Evolutionary conservation across 2,329 filamentous ascomycete genomes (phyloP), one percentile per base, ranked within the genome.

Genomic region (Seiridium unicorne): DNA sequence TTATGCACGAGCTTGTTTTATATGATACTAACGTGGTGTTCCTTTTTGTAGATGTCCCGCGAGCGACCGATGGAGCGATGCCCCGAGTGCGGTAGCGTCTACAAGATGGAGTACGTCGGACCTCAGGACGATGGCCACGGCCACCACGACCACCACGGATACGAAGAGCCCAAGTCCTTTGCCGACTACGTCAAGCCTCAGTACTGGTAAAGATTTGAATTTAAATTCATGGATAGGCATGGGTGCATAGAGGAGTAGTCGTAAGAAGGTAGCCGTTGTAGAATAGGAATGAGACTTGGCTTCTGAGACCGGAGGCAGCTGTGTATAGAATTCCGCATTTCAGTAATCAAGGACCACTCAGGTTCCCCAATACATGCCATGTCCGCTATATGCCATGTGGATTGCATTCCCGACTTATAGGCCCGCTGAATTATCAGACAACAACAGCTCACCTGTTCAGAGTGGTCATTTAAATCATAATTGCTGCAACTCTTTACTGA

Each of bases 101-200:
- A 96, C 84, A 96, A 97, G 89, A 95, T 98, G 91, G 90, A 97
- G 76, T 99, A 97, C 79, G 81, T 97, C 67, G 95, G 95, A 63
- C 88, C 93, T 56, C 77, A 88, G 74, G 90, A 95, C 67, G 89
- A 93, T 75, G 79, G 82, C 71, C 85, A 91, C 76, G 79, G 70
- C 61, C 74, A 81, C 69, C 79, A 83, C 75, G 77, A 83, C 75
- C 77, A 78, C 72, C 84, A 87, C 73, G 86, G 86, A 74, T 83
- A 87, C 75, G 86, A 89, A 78, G 92, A 96, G 81, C 92, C 93
- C 76, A 97, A 97, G 89, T 97, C 92, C 70, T 94, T 98, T 76
- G 92, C 92, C 79, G 91, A 99, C 84, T 98, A 86, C 80, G 88
- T 99, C 81, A 93, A 91, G 86, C 92, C 93, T 63, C 88, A 97